Conservation (phyloP, 768 basidiomycete species). For the Rhizopogon roseolus region DNA sequence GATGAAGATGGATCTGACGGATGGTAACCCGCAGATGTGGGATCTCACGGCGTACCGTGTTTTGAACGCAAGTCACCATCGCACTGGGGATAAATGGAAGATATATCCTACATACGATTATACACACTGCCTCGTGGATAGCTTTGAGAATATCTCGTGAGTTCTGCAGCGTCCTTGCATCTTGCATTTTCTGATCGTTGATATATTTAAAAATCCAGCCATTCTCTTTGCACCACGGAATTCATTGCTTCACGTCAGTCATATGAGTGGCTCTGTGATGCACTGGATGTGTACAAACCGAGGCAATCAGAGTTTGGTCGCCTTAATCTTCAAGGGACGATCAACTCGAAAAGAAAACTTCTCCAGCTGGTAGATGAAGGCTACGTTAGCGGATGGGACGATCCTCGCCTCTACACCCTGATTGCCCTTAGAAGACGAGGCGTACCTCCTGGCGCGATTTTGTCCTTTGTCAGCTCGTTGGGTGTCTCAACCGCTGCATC, state of each 20-base stretch:
- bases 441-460: conserved; percentile 93
- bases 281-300: conserved; percentile 95
- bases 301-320: conserved; percentile 96
- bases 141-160: conserved; percentile 98
- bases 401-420: conserved; percentile 94
- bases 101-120: conserved; percentile 99
- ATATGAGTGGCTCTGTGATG: conserved; percentile 99
- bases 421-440: conserved; percentile 94
- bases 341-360: conserved; percentile 97
- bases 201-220: conserved; percentile 42
- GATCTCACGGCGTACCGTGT: conserved; percentile 96
- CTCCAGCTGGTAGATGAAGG: conserved; percentile 79
- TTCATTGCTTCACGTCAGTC: conserved; percentile 95
- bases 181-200: not conserved
- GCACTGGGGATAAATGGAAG: conserved; percentile 90
- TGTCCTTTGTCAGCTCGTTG: conserved; percentile 89
- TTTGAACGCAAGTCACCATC: conserved; percentile 84
- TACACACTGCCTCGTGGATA: conserved; percentile 97
- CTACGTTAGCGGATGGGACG: conserved; percentile 92
- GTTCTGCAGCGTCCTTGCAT: conserved; percentile 27
- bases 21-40: conserved; percentile 99
- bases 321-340: conserved; percentile 87
- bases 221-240: conserved; percentile 95
- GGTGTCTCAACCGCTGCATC: conserved; percentile 85
- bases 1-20: conserved; percentile 94